phyloP scores from a whole-genome alignment of 75 land plant genomes.

The Picea sitchensis region DNA sequence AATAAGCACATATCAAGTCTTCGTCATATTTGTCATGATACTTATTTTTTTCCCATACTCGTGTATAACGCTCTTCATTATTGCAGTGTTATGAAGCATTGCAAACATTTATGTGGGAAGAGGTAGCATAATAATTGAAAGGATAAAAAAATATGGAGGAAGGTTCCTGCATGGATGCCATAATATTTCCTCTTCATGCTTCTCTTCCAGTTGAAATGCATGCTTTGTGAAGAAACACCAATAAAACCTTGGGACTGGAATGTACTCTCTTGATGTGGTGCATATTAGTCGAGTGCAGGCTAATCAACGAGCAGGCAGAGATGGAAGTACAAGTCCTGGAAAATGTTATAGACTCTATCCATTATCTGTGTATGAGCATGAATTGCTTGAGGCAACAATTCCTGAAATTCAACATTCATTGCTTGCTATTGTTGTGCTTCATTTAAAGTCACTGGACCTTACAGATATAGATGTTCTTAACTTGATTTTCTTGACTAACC shows the following conservation, averaged over 20 bases:
- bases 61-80: no score
- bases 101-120: no score
- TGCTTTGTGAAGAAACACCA: constrained; percentile 14
- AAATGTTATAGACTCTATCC: constrained; percentile 90
- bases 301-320: constrained; percentile 88
- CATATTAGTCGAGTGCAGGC: constrained; percentile 30
- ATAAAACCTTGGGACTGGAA: neutral
- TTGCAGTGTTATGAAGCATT: no score
- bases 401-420: constrained; percentile 97
- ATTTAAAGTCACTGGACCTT: constrained; percentile 86
- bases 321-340: constrained; percentile 95
- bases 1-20: no score
- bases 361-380: constrained; percentile 49
- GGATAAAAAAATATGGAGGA: constrained; percentile 50
- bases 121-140: no score
- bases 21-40: no score
- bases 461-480: constrained; percentile 76
- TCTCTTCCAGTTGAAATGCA: constrained; percentile 97
- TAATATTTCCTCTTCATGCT: constrained; percentile 92
- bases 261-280: constrained; percentile 28
- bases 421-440: constrained; percentile 87
- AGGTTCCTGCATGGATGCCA: constrained; percentile 96
- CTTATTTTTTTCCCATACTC: no score
- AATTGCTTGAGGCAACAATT: constrained; percentile 76
- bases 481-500: constrained; percentile 98